Evolutionary conservation across 1,139 yeast genomes (phyloP).

Genomic region (Blastobotrys indianensis): DNA sequence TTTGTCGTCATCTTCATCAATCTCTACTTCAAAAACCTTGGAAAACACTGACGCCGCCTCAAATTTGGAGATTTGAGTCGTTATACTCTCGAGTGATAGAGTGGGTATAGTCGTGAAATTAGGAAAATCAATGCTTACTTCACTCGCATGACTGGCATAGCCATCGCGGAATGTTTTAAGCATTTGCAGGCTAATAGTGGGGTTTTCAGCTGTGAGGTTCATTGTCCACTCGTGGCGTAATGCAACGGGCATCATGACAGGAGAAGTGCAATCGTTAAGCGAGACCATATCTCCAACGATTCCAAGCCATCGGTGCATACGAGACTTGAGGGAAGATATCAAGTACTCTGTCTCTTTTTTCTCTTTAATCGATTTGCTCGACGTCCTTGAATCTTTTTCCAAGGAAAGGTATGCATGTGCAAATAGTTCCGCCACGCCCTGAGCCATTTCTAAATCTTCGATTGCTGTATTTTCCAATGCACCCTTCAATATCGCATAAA

Average conservation of each 20-base stretch:
- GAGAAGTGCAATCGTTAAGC: neutral
- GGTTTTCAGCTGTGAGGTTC: slow-evolving; percentile 30
- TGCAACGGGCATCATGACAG: neutral
- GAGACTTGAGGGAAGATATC: slow-evolving; percentile 15
- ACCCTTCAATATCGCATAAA: slow-evolving; percentile 13
- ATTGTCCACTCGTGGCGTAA: slow-evolving; percentile 41
- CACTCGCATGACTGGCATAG: slow-evolving; percentile 18
- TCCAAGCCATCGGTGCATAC: slow-evolving; percentile 22
- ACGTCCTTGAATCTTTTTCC: neutral
- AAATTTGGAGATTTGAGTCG: slow-evolving; percentile 59
- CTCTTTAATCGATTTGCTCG: neutral
- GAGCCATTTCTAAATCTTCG: slow-evolving; percentile 30
- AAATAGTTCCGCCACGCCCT: slow-evolving; percentile 13
- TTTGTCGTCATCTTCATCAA: slow-evolving; percentile 19
- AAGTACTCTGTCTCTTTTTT: slow-evolving; percentile 2
- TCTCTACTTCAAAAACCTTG: slow-evolving; percentile 38
- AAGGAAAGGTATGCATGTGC: slow-evolving; percentile 15
- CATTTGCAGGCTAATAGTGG: slow-evolving; percentile 26
- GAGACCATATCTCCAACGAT: slow-evolving; percentile 19
- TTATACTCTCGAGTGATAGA: slow-evolving; percentile 47
- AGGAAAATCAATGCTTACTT: slow-evolving; percentile 33
- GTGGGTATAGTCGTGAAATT: slow-evolving; percentile 48
- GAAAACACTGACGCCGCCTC: slow-evolving; percentile 65
- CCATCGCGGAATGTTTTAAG: slow-evolving; percentile 23
- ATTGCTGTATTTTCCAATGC: slow-evolving; percentile 6